A percentile compares a stretch with the other conserved stretches of the same genome.
These are phyloP conservation scores for Corynascus novoguineensis DNA, from an alignment of 495 filamentous ascomycete genomes.

Conservation along the genomic window DNA sequence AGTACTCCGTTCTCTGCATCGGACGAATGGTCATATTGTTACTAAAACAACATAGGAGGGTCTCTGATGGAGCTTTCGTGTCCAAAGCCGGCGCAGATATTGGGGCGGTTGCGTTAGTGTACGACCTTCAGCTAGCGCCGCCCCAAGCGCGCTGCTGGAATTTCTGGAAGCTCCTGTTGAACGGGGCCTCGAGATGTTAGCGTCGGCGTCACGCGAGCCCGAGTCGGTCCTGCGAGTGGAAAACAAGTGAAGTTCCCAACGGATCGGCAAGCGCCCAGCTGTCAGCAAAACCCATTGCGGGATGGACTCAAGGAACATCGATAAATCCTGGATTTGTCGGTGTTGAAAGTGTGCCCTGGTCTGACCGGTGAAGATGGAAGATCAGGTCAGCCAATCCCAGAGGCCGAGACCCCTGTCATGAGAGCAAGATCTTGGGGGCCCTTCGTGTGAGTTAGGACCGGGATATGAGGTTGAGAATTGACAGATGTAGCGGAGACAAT, in stretches of 20 bases:
- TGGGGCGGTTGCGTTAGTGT: too few relatives aligned
- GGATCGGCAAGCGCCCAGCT: not conserved
- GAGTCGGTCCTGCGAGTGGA: not conserved
- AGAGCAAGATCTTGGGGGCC: not conserved
- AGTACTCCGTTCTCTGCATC: too few relatives aligned
- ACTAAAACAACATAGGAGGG: too few relatives aligned
- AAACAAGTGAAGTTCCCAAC: not conserved
- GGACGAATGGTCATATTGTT: too few relatives aligned
- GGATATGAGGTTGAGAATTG: too few relatives aligned
- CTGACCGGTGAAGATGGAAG: not conserved
- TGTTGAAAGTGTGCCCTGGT: not conserved
- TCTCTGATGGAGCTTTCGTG: too few relatives aligned
- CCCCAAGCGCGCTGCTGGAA: not conserved
- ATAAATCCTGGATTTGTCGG: not conserved
- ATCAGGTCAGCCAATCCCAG: constrained; percentile 4
- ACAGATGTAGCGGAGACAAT: too few relatives aligned
- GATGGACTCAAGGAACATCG: too few relatives aligned
- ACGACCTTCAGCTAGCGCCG: not conserved
- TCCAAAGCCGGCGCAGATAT: too few relatives aligned
- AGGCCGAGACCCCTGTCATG: not conserved
- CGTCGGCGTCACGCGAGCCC: not conserved
- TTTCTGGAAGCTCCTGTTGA: constrained; percentile 1
- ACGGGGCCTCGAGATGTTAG: not conserved
- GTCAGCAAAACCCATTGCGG: not conserved
- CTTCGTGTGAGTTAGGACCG: too few relatives aligned